Evolutionary conservation across 2,329 filamentous ascomycete genomes (phyloP).

Genomic region (Apiospora kogelbergensis): DNA sequence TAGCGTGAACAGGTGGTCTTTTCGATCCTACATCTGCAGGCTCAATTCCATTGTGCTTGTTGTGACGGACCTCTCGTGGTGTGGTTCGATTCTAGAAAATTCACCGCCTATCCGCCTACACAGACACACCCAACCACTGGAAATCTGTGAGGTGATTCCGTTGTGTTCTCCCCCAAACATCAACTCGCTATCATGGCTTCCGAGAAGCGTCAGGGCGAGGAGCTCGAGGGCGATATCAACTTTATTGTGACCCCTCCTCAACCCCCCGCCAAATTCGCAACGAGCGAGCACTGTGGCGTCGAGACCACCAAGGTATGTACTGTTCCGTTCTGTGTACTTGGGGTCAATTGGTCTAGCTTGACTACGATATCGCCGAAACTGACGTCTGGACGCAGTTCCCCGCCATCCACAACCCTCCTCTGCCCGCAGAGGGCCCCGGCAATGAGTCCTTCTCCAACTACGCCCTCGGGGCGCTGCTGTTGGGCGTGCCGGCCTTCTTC

Average conservation of each 20-base stretch:
- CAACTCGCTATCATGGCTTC: conserved; percentile 17
- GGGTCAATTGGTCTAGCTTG: not conserved
- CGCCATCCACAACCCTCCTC: conserved; percentile 85
- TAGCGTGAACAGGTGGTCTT: conserved; percentile 7
- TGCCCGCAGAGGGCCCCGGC: conserved; percentile 82
- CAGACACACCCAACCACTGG: not conserved
- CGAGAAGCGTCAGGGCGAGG: conserved; percentile 19
- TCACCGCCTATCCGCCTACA: not conserved
- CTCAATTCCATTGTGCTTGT: conserved; percentile 2
- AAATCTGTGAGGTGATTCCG: not conserved
- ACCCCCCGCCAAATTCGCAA: conserved; percentile 61
- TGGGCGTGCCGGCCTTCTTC: conserved; percentile 72
- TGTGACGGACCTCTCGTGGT: conserved; percentile 1
- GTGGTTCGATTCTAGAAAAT: conserved; percentile 6
- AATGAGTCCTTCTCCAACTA: conserved; percentile 83
- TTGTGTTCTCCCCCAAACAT: not conserved
- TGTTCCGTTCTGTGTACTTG: not conserved
- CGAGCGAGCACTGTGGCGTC: conserved; percentile 61
- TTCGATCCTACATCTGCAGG: not conserved
- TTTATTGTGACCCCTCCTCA: conserved; percentile 42
- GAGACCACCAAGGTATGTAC: conserved; percentile 45
- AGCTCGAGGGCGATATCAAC: conserved; percentile 39
- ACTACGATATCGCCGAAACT: not conserved
- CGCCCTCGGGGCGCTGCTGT: conserved; percentile 67
- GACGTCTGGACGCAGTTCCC: conserved; percentile 57